Conservation (phyloP, 139 green algal genomes). For the Micromonas pusilla region DNA sequence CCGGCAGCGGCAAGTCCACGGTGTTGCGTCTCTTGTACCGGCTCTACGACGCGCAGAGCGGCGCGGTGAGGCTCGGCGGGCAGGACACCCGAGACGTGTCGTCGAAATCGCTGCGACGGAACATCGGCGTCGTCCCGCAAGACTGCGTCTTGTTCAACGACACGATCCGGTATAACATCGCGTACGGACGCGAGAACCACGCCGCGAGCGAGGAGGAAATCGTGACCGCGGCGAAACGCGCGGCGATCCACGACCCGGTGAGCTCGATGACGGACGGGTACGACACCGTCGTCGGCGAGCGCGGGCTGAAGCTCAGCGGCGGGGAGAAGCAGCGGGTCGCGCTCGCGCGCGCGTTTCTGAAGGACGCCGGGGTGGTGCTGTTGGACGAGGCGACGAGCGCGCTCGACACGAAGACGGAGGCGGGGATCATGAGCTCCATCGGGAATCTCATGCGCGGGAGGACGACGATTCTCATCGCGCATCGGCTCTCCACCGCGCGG, state of each 20-base stretch:
- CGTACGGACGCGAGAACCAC: constrained; percentile 49
- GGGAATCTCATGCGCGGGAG: constrained; percentile 2
- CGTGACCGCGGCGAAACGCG: background rate
- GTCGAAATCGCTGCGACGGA: constrained; percentile 35
- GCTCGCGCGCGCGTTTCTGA: constrained; percentile 76
- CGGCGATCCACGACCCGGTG: constrained; percentile 68
- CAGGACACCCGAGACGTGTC: background rate
- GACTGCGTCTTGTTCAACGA: constrained; percentile 86
- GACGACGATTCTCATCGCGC: constrained; percentile 91
- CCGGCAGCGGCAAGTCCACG: constrained; percentile 53
- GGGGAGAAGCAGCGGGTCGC: constrained; percentile 93
- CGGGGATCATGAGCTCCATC: background rate
- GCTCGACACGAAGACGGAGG: constrained; percentile 68
- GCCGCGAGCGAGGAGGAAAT: constrained; percentile 36
- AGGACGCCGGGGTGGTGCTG: constrained; percentile 68
- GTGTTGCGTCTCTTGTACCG: constrained; percentile 46
- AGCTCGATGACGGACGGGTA: constrained; percentile 81
- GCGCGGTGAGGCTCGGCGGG: constrained; percentile 5
- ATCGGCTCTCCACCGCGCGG: constrained; percentile 80
- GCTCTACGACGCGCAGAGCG: constrained; percentile 66
- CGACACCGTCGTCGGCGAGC: constrained; percentile 76
- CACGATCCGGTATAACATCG: constrained; percentile 82
- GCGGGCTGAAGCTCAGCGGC: constrained; percentile 82
- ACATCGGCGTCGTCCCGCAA: constrained; percentile 83
- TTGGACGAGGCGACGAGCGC: constrained; percentile 90